Base-by-base conservation (phyloP, 345 rosid species). In the Pugionium cornutum region DNA sequence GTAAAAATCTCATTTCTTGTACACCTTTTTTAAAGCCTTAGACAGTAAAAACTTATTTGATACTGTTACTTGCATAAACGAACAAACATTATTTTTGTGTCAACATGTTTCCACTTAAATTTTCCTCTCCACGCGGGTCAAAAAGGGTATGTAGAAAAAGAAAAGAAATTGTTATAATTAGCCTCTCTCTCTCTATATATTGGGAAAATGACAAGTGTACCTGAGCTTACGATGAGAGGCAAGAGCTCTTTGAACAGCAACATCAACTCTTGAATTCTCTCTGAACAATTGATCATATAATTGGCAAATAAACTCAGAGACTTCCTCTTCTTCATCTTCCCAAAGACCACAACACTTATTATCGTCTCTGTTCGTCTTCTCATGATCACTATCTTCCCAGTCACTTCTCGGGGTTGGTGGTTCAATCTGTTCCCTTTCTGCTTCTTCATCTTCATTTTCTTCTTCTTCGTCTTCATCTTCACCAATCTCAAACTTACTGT, bases 381-480 rank as follows among this genome's bases (percentile, higher is more conserved):
- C 99, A 10, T 74, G 63, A 40, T 94, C 96, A 42, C 88, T 86
- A 64, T 94, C 99, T 77, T 86, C 99, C 99, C 99, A 94, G 75
- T 90, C 97, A 78, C 99, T 94, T 3, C 51, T 35, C 1, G 92
- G 95, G 71, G 89, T 88, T 3, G 67, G 62, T 27, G 89, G 83
- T 67, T 81, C 92, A 0, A 7, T 40, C 34, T 79, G 89, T 69
- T 86, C 96, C 75, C 78, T 89, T 69, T 89, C 95, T 1, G 79
- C 72, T 82, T 84, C 96, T n/a, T 41, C 52, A 9, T 41, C 10
- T 1, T 31, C 64, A 58, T 66, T 68, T 11, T 27, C 9, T 4
- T 92, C 98, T 28, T 87, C 91, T 26, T 92, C 97, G 2, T 78
- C 83, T 53, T 88, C 97, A 51, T 92, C 98, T 76, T 77, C 92